Base-by-base conservation (phyloP, 2,329 filamentous ascomycete genomes). In the Beauveria caledonica region DNA sequence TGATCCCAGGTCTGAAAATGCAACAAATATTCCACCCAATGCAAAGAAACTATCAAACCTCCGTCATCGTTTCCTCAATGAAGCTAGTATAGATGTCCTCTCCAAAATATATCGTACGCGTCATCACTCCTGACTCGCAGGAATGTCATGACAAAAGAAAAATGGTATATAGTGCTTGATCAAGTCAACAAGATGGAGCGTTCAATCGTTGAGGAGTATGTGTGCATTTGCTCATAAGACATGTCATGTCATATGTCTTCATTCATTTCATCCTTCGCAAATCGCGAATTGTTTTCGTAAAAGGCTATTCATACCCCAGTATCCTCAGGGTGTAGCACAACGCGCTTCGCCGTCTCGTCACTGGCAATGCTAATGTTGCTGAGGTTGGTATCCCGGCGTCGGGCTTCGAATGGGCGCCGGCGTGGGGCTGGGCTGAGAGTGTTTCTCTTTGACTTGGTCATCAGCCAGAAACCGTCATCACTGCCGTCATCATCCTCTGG, bases 301-400 rank as follows among this genome's bases (percentile, higher is more conserved):
- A 13, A 10, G 13, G 27, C 54, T 27, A n/a, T 45, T 45, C n/a
- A 59, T 44, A 29, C 19, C 3, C 58, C 45, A 5, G 19, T 3
- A 23, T 71, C 69, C 63, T 71, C 73, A 62, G 71, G 71, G 62
- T 74, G 69, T 54, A 76, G 66, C 44, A 73, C 64, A 19, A 83
- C 68, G 68, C 84, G 85, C 73, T 85, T 86, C 44, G 84, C 84
- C 48, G 84, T 87, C 65, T 86, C 84, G 1, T 82, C 85, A 67
- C 83, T 86, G 36, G 79, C 81, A 29, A 83, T 80, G 64, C 82
- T 85, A 1, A 80, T 81, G 65, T 85, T 83, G 58, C 82, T 85
- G 1, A 80, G 80, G 64, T 84, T 83, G 52, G 84, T 86, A 64
- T 84, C 81, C 36, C 84, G 78, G 60, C 84, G 76, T 62, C 73